phyloP scores from a whole-genome alignment of 768 basidiomycete genomes.

The Suillus luteus region DNA sequence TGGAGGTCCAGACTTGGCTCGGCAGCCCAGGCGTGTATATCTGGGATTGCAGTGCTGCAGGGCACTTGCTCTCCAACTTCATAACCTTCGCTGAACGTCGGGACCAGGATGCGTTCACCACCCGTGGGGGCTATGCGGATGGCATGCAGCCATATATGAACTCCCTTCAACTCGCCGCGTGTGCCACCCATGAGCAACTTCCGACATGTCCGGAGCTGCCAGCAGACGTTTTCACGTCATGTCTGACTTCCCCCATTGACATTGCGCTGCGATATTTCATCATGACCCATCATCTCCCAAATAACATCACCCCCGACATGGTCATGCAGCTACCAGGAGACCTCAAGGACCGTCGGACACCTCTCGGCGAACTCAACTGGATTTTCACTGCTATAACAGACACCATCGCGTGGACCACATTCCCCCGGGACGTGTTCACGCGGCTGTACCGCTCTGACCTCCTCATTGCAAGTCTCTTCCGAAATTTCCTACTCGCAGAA shows the following conservation, averaged over 20 bases:
- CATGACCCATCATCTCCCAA: conserved; percentile 85
- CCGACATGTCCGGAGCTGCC: conserved; percentile 97
- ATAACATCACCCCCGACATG: conserved; percentile 83
- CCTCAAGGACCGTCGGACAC: conserved; percentile 93
- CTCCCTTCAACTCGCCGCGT: conserved; percentile 94
- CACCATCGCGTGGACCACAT: conserved; percentile 98
- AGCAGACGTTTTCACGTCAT: conserved; percentile 96
- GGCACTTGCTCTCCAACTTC: conserved; percentile 89
- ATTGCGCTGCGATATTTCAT: conserved; percentile 94
- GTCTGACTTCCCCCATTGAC: conserved; percentile 97
- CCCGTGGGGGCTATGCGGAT: conserved; percentile 60
- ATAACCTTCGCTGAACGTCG: conserved; percentile 75
- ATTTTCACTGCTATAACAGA: conserved; percentile 99
- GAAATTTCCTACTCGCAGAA: conserved; percentile 96
- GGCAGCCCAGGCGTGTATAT: conserved; percentile 96
- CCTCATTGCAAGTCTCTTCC: conserved; percentile 92
- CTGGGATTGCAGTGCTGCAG: conserved; percentile 99
- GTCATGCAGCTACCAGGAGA: conserved; percentile 95
- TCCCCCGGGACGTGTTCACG: conserved; percentile 91
- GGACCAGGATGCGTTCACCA: conserved; percentile 62
- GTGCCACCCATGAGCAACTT: conserved; percentile 85
- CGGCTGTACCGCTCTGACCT: conserved; percentile 94
- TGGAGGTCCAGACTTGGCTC: conserved; percentile 91
- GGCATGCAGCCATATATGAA: conserved; percentile 73
- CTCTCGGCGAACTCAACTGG: conserved; percentile 99